phyloP scores from a whole-genome alignment of 495 filamentous ascomycete genomes.

The Cercophora scortea region DNA sequence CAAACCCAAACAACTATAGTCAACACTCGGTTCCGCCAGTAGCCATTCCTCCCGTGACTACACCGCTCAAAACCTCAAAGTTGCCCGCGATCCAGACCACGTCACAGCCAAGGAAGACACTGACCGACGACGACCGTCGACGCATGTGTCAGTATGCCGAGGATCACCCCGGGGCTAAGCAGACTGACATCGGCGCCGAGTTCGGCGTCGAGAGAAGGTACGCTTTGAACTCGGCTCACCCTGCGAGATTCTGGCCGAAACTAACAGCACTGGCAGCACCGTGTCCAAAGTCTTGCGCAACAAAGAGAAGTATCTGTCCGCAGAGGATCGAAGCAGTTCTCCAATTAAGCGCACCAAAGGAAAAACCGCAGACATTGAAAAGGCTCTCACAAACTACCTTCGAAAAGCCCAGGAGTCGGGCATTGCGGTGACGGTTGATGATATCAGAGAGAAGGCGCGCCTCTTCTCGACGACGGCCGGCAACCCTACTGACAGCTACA shows the following conservation, averaged over 20 bases:
- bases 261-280: slow-evolving; percentile 53
- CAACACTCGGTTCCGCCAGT: slow-evolving; percentile 45
- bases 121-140: slow-evolving; percentile 87
- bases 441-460: slow-evolving; percentile 80
- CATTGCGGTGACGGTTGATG: slow-evolving; percentile 65
- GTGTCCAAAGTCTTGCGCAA: slow-evolving; percentile 96
- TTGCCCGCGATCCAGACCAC: slow-evolving; percentile 38
- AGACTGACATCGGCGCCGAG: slow-evolving; percentile 93
- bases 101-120: slow-evolving; percentile 72
- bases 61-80: slow-evolving; percentile 40
- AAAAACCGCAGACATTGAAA: slow-evolving; percentile 90
- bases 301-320: slow-evolving; percentile 92
- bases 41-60: slow-evolving; percentile 47
- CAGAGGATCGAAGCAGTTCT: slow-evolving; percentile 79
- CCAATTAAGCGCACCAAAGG: slow-evolving; percentile 86
- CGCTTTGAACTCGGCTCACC: slow-evolving; percentile 6
- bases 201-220: slow-evolving; percentile 99
- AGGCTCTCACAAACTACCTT: slow-evolving; percentile 85
- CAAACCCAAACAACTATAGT: slow-evolving; percentile 40
- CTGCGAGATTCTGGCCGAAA: not conserved
- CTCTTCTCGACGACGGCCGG: slow-evolving; percentile 77
- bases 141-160: slow-evolving; percentile 95
- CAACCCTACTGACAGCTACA: slow-evolving; percentile 59
- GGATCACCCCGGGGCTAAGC: slow-evolving; percentile 89
- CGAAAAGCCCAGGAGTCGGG: slow-evolving; percentile 74